Conservation (phyloP, 306 rosid species). For the Begonia fuchsioides region DNA sequence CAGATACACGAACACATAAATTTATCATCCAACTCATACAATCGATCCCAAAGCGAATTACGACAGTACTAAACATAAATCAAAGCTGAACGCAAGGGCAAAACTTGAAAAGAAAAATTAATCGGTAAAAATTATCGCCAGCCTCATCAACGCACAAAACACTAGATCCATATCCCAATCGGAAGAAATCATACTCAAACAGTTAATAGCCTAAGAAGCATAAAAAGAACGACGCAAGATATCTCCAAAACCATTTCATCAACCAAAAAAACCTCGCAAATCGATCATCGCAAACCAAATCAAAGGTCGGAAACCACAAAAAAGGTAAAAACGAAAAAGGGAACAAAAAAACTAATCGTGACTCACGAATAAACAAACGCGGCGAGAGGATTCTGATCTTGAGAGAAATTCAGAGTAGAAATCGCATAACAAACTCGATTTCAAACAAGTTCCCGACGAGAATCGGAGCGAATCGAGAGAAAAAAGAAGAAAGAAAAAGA, state of each 20-base stretch:
- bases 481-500: slow-evolving; percentile 4
- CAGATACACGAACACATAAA: not conserved
- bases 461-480: slow-evolving; percentile 1
- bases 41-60: slow-evolving; percentile 1
- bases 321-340: not conserved
- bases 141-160: not conserved
- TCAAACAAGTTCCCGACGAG: not conserved
- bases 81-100: not conserved
- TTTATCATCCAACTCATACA: not conserved
- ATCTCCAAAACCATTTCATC: too few species aligned
- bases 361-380: slow-evolving; percentile 29
- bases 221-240: slow-evolving; percentile 2
- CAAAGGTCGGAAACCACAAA: not conserved
- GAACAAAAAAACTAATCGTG: not conserved
- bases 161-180: slow-evolving; percentile 19
- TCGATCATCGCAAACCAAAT: too few species aligned
- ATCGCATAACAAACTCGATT: slow-evolving; percentile 1
- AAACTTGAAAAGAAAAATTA: too few species aligned
- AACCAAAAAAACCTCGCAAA: too few species aligned
- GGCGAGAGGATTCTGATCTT: slow-evolving; percentile 19
- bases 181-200: not conserved
- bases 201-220: not conserved
- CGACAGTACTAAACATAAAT: not conserved
- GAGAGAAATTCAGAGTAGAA: slow-evolving; percentile 7
- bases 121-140: not conserved